phyloP scores from a whole-genome alignment of 73 alveolate genomes.

The Paramecium sexaurelia region DNA sequence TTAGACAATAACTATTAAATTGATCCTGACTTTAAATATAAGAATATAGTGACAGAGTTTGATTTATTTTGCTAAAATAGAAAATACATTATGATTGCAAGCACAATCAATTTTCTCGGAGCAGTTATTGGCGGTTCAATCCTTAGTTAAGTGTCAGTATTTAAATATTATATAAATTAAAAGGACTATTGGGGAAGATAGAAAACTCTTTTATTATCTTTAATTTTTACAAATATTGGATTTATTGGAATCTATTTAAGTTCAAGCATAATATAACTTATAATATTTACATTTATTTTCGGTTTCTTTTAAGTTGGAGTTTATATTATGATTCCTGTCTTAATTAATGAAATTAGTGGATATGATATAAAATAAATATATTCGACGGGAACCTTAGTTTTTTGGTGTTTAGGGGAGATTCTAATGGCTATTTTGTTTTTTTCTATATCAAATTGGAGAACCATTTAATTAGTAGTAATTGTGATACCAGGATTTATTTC shows the following conservation, averaged over 20 bases:
- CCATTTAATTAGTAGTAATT: not conserved
- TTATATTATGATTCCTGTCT: not conserved
- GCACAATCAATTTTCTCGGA: constrained; percentile 24
- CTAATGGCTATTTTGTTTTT: not conserved
- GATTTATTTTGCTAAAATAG: constrained; percentile 17
- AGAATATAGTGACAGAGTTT: constrained; percentile 3
- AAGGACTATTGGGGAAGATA: constrained; percentile 39
- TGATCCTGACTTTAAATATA: constrained; percentile 39
- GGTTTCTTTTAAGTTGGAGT: constrained; percentile 10
- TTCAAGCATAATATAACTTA: not conserved
- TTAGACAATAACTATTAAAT: not conserved
- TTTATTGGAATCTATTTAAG: constrained; percentile 31
- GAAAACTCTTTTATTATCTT: not conserved
- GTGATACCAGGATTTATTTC: not conserved
- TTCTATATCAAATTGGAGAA: constrained; percentile 30
- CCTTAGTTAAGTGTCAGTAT: not conserved
- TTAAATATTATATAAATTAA: not conserved
- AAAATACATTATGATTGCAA: not conserved
- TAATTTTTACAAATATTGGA: not conserved
- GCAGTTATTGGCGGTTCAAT: not conserved
- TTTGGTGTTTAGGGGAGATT: constrained; percentile 40
- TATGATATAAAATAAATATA: not conserved
- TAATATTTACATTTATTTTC: not conserved
- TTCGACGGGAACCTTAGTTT: not conserved
- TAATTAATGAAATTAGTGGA: constrained; percentile 51